Percentiles rank a stretch among this genome's conserved stretches.
Conservation (phyloP, 768 basidiomycete genomes). For the Mycena pura region DNA sequence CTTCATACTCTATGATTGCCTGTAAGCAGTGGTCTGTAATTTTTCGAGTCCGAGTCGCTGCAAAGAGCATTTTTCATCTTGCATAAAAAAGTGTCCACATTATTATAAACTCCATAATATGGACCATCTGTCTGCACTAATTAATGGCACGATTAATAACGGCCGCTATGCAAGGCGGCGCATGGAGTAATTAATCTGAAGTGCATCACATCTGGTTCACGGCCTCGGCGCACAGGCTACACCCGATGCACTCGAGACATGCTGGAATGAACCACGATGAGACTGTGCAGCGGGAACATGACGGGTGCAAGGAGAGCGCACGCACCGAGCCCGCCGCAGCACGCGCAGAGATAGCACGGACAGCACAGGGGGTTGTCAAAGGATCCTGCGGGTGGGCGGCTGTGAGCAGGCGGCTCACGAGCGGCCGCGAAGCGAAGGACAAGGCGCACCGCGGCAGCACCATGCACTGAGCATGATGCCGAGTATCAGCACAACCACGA, state of each 20-base stretch:
- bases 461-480: conserved; percentile 67
- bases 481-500: conserved; percentile 59
- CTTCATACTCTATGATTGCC: too few species aligned
- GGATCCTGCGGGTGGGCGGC: conserved; percentile 41
- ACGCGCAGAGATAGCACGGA: conserved; percentile 76
- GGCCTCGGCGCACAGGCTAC: conserved; percentile 69
- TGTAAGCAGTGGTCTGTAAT: too few species aligned
- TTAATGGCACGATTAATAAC: too few species aligned
- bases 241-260: conserved; percentile 74
- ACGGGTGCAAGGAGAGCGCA: conserved; percentile 11
- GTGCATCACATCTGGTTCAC: conserved; percentile 30
- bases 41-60: too few species aligned
- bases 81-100: too few species aligned
- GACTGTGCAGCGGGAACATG: background rate
- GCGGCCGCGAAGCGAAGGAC: background rate
- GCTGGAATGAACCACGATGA: conserved; percentile 39
- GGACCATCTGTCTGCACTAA: too few species aligned
- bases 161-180: too few species aligned
- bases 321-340: conserved; percentile 70
- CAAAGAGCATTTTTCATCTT: too few species aligned
- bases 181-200: too few species aligned
- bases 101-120: too few species aligned
- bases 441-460: conserved; percentile 61
- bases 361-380: conserved; percentile 72
- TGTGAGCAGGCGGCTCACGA: background rate